phyloP scores from a whole-genome alignment of 352 stramenopile genomes.

The Aphanomyces cochlioides region DNA sequence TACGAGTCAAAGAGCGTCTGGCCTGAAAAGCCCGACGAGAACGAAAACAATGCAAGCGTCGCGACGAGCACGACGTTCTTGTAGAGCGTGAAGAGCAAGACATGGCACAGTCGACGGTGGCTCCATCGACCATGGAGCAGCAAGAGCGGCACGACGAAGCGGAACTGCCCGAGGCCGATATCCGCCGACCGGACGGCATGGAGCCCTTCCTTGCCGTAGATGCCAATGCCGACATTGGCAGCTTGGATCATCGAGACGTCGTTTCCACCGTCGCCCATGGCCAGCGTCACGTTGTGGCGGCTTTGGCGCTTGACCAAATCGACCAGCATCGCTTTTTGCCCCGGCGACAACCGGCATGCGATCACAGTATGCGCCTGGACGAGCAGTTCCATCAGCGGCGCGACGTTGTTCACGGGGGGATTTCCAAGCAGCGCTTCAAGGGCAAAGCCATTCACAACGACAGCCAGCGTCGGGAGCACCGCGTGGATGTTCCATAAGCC shows the following conservation, averaged over 20 bases:
- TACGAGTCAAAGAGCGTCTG: constrained; percentile 84
- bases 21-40: constrained; percentile 92
- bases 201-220: constrained; percentile 96
- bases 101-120: constrained; percentile 59
- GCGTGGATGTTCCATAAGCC: constrained; percentile 71
- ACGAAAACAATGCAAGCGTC: constrained; percentile 80
- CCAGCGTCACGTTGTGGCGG: constrained; percentile 71
- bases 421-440: constrained; percentile 55
- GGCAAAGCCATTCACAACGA: constrained; percentile 76
- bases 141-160: constrained; percentile 64
- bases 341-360: constrained; percentile 82
- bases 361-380: constrained; percentile 85
- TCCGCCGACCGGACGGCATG: constrained; percentile 77
- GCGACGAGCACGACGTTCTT: constrained; percentile 93
- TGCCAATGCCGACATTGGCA: constrained; percentile 97
- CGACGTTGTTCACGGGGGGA: constrained; percentile 36
- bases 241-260: constrained; percentile 99
- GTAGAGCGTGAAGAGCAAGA: constrained; percentile 87
- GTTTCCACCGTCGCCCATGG: constrained; percentile 98
- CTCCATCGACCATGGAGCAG: constrained; percentile 85
- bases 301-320: constrained; percentile 86
- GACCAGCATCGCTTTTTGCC: constrained; percentile 92
- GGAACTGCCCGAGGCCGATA: constrained; percentile 83
- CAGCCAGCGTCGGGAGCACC: constrained; percentile 53
- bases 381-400: constrained; percentile 78